These are phyloP conservation scores for Skeletonema tropicum DNA, from an alignment of 108 stramenopile species.

Conservation along the genomic window DNA sequence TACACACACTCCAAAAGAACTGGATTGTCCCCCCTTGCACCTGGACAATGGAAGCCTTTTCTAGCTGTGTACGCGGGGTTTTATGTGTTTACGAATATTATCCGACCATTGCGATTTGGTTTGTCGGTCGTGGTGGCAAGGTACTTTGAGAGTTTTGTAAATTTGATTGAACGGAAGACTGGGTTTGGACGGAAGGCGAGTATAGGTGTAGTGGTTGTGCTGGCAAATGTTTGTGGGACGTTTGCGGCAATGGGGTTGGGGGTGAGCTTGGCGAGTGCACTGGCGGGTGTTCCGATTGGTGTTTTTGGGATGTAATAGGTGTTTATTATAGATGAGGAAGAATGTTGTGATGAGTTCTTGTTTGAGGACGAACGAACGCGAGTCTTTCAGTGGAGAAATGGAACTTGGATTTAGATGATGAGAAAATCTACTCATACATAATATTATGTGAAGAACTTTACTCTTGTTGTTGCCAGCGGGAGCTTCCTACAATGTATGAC, in stretches of 20 bases:
- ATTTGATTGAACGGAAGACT: conserved; percentile 52
- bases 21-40: conserved; percentile 62
- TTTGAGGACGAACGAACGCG: background rate
- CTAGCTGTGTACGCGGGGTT: conserved; percentile 63
- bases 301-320: too few species aligned
- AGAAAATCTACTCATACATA: too few species aligned
- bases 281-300: conserved; percentile 79
- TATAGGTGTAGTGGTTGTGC: conserved; percentile 66
- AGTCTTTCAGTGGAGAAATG: too few species aligned
- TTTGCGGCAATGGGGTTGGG: conserved; percentile 63
- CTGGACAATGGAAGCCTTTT: conserved; percentile 71
- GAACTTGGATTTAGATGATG: too few species aligned
- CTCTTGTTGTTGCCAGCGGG: too few species aligned
- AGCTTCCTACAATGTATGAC: too few species aligned
- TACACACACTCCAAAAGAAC: conserved; percentile 47
- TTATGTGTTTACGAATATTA: conserved; percentile 64
- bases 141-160: conserved; percentile 70
- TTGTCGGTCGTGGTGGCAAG: conserved; percentile 60
- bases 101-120: conserved; percentile 57
- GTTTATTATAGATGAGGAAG: too few species aligned
- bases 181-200: conserved; percentile 42
- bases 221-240: conserved; percentile 72
- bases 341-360: too few species aligned
- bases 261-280: conserved; percentile 57
- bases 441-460: too few species aligned